Evolutionary conservation across 148 eudicot species (phyloP).

Genomic region (Hydrangea macrophylla): DNA sequence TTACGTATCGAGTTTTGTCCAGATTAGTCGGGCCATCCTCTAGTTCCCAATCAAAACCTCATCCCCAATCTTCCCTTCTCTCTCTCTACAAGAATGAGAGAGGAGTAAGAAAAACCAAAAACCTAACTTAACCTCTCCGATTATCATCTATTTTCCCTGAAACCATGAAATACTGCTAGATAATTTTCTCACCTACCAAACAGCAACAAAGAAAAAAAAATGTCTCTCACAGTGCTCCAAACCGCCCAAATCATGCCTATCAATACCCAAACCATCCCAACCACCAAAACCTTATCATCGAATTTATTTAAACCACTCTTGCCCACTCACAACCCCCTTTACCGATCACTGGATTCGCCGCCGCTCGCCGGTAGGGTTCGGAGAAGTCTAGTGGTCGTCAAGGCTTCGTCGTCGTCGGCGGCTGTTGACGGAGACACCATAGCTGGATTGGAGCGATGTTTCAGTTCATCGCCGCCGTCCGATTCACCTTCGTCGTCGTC

Average conservation of each 20-base stretch:
- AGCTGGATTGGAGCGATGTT: conserved; percentile 60
- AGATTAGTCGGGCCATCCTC: background rate
- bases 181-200: conserved; percentile 9
- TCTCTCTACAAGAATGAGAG: too few relatives aligned
- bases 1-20: conserved; percentile 22
- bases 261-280: conserved; percentile 39
- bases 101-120: too few relatives aligned
- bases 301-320: conserved; percentile 29
- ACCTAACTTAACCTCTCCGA: too few relatives aligned
- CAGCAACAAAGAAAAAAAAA: conserved; percentile 11
- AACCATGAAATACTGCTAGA: conserved; percentile 21
- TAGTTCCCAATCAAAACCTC: conserved; percentile 19
- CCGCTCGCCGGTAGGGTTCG: conserved; percentile 18
- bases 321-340: conserved; percentile 11
- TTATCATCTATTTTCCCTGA: too few relatives aligned
- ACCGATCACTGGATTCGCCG: background rate
- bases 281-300: conserved; percentile 32
- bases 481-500: conserved; percentile 18
- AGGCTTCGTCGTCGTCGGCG: conserved; percentile 30
- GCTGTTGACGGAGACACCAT: conserved; percentile 40
- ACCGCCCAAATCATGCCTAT: conserved; percentile 65
- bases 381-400: conserved; percentile 25
- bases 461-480: conserved; percentile 30
- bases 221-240: conserved; percentile 64
- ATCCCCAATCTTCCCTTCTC: too few relatives aligned